Conservation (phyloP, 2,329 filamentous ascomycete species). For the Didymella glomerata region DNA sequence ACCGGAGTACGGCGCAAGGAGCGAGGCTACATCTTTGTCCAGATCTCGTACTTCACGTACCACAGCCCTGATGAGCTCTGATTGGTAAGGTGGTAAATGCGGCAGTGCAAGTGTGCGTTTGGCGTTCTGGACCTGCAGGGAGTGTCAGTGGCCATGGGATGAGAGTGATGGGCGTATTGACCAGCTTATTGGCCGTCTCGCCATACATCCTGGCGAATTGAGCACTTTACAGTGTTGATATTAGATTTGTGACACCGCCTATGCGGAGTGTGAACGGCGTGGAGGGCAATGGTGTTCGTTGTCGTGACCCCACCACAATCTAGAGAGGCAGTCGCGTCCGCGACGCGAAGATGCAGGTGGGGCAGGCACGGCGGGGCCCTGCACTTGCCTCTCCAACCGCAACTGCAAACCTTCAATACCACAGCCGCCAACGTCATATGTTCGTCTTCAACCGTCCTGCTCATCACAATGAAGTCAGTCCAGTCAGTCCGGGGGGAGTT, state of each 20-base stretch:
- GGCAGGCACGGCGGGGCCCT: constrained; percentile 20
- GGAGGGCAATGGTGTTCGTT: constrained; percentile 8
- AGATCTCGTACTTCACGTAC: constrained; percentile 93
- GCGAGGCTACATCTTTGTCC: constrained; percentile 80
- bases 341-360: constrained; percentile 26
- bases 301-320: constrained; percentile 12
- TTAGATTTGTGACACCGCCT: neutral
- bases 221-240: neutral
- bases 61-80: constrained; percentile 86
- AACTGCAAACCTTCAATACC: neutral
- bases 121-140: constrained; percentile 83
- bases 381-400: constrained; percentile 27
- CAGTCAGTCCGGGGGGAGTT: neutral
- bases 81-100: constrained; percentile 89
- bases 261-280: neutral
- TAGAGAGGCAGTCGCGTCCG: constrained; percentile 27
- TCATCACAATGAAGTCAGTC: neutral
- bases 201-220: constrained; percentile 74
- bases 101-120: constrained; percentile 89
- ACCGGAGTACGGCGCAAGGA: constrained; percentile 83
- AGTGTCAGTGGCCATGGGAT: neutral
- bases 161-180: constrained; percentile 50
- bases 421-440: constrained; percentile 10
- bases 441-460: neutral
- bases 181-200: constrained; percentile 85